phyloP scores from a whole-genome alignment of 345 rosid species.

The Hypericum perforatum region DNA sequence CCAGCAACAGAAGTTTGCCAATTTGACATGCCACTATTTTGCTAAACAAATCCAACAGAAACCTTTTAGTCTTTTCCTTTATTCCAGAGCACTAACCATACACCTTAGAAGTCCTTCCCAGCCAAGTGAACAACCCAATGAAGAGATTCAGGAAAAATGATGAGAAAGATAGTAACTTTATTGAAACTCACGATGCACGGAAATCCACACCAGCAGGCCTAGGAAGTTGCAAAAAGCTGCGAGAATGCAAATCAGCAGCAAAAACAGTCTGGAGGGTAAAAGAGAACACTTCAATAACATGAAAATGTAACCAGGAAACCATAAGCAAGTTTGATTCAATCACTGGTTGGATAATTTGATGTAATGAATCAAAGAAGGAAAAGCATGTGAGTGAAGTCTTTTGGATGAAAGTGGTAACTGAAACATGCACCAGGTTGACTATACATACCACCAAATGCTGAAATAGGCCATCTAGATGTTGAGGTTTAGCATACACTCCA shows the following conservation, averaged over 20 bases:
- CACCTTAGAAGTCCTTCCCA: too few species aligned
- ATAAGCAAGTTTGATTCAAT: neutral
- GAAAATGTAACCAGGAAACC: neutral
- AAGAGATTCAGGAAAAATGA: neutral
- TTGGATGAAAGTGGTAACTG: too few species aligned
- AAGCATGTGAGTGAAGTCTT: too few species aligned
- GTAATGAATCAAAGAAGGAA: too few species aligned
- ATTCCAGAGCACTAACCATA: too few species aligned
- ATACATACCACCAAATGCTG: conserved; percentile 64
- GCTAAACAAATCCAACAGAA: too few species aligned
- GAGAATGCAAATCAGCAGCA: conserved; percentile 81
- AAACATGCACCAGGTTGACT: neutral
- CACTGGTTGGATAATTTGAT: too few species aligned
- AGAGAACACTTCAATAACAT: conserved; percentile 6
- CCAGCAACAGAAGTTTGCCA: too few species aligned
- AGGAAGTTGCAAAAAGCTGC: conserved; percentile 76
- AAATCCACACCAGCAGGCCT: conserved; percentile 92
- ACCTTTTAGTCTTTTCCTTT: too few species aligned
- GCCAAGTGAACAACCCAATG: neutral
- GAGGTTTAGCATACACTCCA: conserved; percentile 84
- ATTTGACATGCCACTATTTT: too few species aligned
- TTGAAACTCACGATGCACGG: conserved; percentile 70
- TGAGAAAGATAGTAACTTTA: neutral
- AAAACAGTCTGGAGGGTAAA: conserved; percentile 60
- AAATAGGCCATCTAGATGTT: conserved; percentile 78